Base-by-base conservation (phyloP, 805 yeast species). In the Candida xyloterini region DNA sequence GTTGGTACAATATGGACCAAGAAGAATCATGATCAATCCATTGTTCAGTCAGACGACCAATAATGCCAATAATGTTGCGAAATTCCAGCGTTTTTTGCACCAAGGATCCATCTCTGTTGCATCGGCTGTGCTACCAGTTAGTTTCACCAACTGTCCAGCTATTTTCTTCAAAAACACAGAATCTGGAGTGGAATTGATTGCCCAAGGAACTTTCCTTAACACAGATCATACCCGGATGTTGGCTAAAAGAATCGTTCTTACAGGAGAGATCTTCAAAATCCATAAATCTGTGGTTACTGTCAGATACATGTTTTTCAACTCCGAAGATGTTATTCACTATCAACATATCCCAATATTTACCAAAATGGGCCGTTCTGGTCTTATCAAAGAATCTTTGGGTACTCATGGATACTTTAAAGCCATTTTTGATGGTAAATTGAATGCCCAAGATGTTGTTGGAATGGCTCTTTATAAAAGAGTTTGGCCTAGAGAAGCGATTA, bases 361-460 rank as follows among this genome's bases (percentile, higher is more conserved):
- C 29, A 88, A 86, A 62, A 74, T 81, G 54, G 99, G 99, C 35
- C 80, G 97, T 63, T 74, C 89, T 15, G 99, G 99, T 40, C 84
- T 84, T 63, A 91, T 95, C 60, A 91, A 87, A 65, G 97, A 91
- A 62, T 78, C 90, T 59, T 73, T 93, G 69, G 99, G 99, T 67
- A 93, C 99, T 2, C 99, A 93, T 61, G 99, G 99, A 48, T 88
- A 91, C 70, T 90, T 84, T 77, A 93, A 93, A 68, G 96, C 97
- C 16, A 84, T 85, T 7, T 93, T 93, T 55, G 97, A 93, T 59
- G 91, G 90, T 43, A 86, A 83, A 56, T 69, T 95, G 55, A 79
- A 84, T 37, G 84, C 96, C 0, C 97, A 90, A 66, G 99, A 93
- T 64, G 81, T 86, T 10, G 79, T 93, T 34, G 97, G 88, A 15